Conservation (phyloP, 2,329 filamentous ascomycete genomes). For the Neopestalotiopsis rosae region DNA sequence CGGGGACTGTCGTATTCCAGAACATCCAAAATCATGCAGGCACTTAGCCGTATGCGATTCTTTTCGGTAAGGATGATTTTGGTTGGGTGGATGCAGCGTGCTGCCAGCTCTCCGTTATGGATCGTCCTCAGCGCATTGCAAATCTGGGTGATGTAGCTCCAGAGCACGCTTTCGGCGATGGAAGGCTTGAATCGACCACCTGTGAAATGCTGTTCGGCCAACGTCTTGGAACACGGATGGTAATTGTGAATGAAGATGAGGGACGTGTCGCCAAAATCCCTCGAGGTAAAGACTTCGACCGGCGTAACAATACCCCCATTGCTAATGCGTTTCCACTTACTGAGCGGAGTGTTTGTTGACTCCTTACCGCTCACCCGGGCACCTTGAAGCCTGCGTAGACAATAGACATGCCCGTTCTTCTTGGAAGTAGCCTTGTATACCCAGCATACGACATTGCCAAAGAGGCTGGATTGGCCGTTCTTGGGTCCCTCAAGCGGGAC, state of each 20-base stretch:
- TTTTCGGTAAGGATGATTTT: conserved; percentile 92
- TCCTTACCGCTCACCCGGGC: conserved; percentile 89
- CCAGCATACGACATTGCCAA: conserved; percentile 85
- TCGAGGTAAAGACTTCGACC: conserved; percentile 91
- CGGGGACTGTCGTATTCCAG: conserved; percentile 78
- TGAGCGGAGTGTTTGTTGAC: conserved; percentile 77
- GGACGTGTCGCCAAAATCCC: conserved; percentile 92
- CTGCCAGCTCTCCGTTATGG: conserved; percentile 80
- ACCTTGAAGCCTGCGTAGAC: conserved; percentile 77
- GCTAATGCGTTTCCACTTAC: conserved; percentile 86
- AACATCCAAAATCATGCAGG: conserved; percentile 89
- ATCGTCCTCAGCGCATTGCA: conserved; percentile 87
- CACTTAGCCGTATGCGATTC: conserved; percentile 86
- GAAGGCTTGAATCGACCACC: conserved; percentile 50
- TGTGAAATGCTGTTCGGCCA: conserved; percentile 80
- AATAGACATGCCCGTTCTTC: conserved; percentile 90
- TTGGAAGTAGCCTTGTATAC: conserved; percentile 91
- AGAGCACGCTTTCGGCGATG: conserved; percentile 77
- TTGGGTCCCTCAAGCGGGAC: conserved; percentile 86
- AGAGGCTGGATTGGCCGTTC: conserved; percentile 73
- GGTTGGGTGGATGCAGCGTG: conserved; percentile 82
- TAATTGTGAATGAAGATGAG: conserved; percentile 94
- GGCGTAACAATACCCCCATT: conserved; percentile 84
- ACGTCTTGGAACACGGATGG: conserved; percentile 86
- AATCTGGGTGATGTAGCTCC: conserved; percentile 92